Conservation (phyloP, 2,329 filamentous ascomycete species). For the Cercospora berteroae region DNA sequence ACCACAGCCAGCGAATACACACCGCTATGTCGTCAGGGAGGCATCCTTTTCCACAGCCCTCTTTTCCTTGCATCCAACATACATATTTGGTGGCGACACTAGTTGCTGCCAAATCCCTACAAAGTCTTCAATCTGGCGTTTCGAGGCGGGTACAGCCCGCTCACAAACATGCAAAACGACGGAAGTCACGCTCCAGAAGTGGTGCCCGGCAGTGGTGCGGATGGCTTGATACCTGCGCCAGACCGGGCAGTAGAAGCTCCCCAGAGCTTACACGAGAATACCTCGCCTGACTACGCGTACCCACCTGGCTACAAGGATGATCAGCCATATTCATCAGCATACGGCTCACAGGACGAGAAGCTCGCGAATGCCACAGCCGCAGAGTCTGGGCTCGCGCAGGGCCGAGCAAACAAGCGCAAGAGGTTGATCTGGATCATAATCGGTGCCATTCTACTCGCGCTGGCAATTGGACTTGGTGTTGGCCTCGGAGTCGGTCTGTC, state of each 20-base stretch:
- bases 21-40: not conserved
- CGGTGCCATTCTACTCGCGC: conserved; percentile 2
- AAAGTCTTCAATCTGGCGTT: not conserved
- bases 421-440: conserved; percentile 14
- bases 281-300: not conserved
- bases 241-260: not conserved
- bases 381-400: not conserved
- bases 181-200: conserved; percentile 7
- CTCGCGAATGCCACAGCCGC: not conserved
- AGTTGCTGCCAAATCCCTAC: not conserved
- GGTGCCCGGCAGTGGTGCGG: conserved; percentile 6
- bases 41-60: not conserved
- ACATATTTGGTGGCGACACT: not conserved
- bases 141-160: conserved; percentile 4
- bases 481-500: conserved; percentile 13
- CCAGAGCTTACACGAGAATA: not conserved
- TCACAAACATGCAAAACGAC: not conserved
- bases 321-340: not conserved
- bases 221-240: conserved; percentile 8
- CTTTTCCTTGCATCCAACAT: not conserved
- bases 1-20: too few relatives aligned
- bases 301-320: not conserved
- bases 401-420: not conserved
- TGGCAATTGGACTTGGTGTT: conserved; percentile 17
- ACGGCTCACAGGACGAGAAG: conserved; percentile 3